phyloP scores from a whole-genome alignment of 2,329 filamentous ascomycete species.

The Colletotrichum karsti region DNA sequence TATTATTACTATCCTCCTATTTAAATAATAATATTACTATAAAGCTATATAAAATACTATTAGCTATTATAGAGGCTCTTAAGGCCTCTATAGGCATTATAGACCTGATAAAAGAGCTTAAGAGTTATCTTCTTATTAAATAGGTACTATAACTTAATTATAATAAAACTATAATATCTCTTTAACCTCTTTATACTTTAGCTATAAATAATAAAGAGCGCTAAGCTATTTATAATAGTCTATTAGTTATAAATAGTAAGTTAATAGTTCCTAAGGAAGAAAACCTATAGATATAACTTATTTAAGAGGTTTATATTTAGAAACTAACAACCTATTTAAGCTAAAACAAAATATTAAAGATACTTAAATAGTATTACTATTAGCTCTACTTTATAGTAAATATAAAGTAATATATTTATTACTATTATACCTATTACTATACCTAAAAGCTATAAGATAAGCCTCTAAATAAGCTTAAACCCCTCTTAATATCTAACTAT shows the following conservation, averaged over 20 bases:
- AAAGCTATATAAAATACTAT: too few species aligned
- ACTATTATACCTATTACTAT: background rate
- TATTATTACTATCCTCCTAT: too few species aligned
- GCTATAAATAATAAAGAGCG: background rate
- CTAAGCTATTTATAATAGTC: background rate
- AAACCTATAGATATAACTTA: background rate
- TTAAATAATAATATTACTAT: too few species aligned
- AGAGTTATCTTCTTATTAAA: too few species aligned
- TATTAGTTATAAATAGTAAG: background rate
- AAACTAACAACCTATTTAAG: background rate
- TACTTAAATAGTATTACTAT: background rate
- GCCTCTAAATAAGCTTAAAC: rapidly evolving
- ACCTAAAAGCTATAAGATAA: background rate
- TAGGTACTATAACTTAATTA: too few species aligned
- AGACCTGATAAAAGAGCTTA: too few species aligned
- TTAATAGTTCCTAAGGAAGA: background rate
- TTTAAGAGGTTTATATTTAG: background rate
- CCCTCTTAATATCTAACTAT: background rate
- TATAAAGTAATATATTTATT: background rate
- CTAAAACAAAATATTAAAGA: background rate
- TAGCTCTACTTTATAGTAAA: background rate
- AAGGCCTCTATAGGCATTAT: too few species aligned
- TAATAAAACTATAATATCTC: too few species aligned
- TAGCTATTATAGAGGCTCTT: too few species aligned
- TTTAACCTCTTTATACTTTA: background rate